Evolutionary conservation across 140 eudicot genomes (phyloP), one percentile per base, ranked within the genome.

Genomic region (Erigeron philadelphicus): DNA sequence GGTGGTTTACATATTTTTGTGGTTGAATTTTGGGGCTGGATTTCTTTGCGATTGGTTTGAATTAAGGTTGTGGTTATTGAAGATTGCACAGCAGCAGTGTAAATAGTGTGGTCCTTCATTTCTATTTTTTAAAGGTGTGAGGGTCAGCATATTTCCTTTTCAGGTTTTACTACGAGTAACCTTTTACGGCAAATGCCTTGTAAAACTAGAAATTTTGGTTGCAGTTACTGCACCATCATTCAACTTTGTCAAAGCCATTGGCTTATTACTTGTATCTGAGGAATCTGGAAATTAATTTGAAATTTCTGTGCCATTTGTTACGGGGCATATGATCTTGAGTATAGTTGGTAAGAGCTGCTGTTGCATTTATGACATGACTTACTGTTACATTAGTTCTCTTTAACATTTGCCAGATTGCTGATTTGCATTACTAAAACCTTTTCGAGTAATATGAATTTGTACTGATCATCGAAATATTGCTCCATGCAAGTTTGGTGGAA

Each of bases 61-160:
- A 17, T 72, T 64, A 21, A 49, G 44, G 54, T 54, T 64, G 25
- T 73, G 71, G 65, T 41, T 50, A 18, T 57, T 72, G 81, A 67
- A 71, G 78, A 70, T 66, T 66, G 78, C 70, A 21, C 72, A 18
- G 57, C 73, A 72, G 68, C 79, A 67, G 61, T 84, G 90, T 86
- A 84, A 75, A 88, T 88, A 84, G 83, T 64, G 85, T 77, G 82
- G 84, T 79, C 87, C 81, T 81, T 79, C 84, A 73, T 85, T 84
- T 67, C 85, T 68, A 72, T 65, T 81, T 83, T 88, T 84, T 75
- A 11, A 60, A 62, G 89, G 75, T 77, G 79, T 57, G 82, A 80
- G 79, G 80, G 81, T 71, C 79, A 64, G 50, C 74, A 64, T 74
- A 76, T 82, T 67, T 67, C 68, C 79, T 72, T 78, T 69, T 64